A percentile compares a stretch with the other conserved stretches of the same genome.
Evolutionary conservation across 306 rosid species (phyloP).

Genomic region (Carpinus viminea): DNA sequence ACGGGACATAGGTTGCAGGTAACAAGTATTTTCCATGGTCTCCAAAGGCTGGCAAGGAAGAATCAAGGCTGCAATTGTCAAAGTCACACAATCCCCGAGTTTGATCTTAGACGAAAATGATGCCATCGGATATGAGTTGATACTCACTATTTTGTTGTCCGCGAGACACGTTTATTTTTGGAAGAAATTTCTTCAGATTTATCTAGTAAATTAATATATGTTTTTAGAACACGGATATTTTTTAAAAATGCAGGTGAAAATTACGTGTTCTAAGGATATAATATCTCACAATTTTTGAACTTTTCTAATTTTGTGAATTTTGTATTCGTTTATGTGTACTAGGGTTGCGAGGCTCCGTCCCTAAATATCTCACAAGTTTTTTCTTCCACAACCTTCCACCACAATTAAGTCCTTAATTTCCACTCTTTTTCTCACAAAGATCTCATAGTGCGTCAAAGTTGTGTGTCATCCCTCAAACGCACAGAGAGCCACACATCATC

Average conservation of each 20-base stretch:
- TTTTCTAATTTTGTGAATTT: too few relatives aligned
- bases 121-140: not conserved
- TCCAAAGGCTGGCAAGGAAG: not conserved
- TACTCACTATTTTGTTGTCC: not conserved
- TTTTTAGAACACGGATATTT: too few relatives aligned
- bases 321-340: too few relatives aligned
- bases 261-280: too few relatives aligned
- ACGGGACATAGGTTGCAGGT: not conserved
- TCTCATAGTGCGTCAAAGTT: not conserved
- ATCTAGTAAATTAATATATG: too few relatives aligned
- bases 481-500: not conserved
- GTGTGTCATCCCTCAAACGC: not conserved
- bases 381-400: not conserved
- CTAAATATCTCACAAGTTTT: too few relatives aligned
- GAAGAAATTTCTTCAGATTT: too few relatives aligned
- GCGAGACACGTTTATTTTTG: not conserved
- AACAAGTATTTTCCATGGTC: not conserved
- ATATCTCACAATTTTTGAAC: too few relatives aligned
- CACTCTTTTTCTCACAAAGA: not conserved
- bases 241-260: too few relatives aligned
- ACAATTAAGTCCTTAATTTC: not conserved
- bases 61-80: not conserved
- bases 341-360: too few relatives aligned
- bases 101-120: too few relatives aligned
- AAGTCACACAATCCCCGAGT: not conserved